A percentile compares a stretch with the other conserved stretches of the same genome.
These are phyloP conservation scores for Barnettozyma californica DNA, from an alignment of 805 yeast genomes.

Conservation along the genomic window DNA sequence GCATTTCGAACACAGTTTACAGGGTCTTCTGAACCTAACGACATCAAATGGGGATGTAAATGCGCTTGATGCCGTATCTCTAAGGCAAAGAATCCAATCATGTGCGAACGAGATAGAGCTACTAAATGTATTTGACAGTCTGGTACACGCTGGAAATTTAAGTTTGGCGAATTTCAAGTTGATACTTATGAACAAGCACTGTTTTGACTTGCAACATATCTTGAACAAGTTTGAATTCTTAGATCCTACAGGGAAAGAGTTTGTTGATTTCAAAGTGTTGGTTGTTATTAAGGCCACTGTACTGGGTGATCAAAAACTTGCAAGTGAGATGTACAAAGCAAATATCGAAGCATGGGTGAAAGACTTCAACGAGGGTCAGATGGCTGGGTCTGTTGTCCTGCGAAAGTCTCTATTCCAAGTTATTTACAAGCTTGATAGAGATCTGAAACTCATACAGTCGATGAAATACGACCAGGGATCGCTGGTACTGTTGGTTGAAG, in stretches of 20 bases:
- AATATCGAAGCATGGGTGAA: conserved; percentile 4
- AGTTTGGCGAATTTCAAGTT: conserved; percentile 2
- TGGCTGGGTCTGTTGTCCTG: conserved; percentile 1
- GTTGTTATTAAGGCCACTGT: conserved; percentile 6
- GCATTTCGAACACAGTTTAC: conserved; percentile 8
- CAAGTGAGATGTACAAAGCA: conserved; percentile 1
- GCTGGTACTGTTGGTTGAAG: conserved; percentile 1
- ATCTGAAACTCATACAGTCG: neutral
- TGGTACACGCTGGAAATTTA: conserved; percentile 7
- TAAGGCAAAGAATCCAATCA: neutral
- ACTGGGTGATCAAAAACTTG: conserved; percentile 1
- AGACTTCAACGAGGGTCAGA: neutral
- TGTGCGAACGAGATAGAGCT: conserved; percentile 3
- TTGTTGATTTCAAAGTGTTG: conserved; percentile 3
- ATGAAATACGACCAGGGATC: neutral
- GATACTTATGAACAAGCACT: conserved; percentile 7
- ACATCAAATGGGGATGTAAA: neutral
- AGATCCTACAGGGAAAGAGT: conserved; percentile 2
- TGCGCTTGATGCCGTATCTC: conserved; percentile 1
- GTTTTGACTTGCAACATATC: conserved; percentile 4
- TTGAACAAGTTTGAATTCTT: conserved; percentile 9
- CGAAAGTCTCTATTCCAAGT: conserved; percentile 9
- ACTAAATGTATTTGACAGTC: conserved; percentile 7
- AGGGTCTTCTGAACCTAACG: conserved; percentile 6
- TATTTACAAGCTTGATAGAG: conserved; percentile 5